phyloP scores from a whole-genome alignment of 257 asterid species.

The Solanum boliviense region DNA sequence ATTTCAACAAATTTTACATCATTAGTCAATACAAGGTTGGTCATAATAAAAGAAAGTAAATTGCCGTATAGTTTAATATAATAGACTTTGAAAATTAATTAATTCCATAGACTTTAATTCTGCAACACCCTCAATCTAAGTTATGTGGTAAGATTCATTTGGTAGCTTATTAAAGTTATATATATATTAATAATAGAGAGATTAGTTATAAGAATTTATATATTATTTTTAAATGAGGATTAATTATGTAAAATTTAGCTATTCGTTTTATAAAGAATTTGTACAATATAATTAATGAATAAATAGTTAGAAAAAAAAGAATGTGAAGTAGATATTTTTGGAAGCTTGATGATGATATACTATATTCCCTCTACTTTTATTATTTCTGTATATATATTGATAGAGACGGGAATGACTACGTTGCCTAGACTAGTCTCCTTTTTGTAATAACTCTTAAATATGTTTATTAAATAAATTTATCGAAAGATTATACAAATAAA shows the following conservation, averaged over 20 bases:
- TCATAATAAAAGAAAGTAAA: too few relatives aligned
- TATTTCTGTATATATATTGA: neutral
- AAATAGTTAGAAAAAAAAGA: too few relatives aligned
- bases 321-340: neutral
- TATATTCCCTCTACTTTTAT: too few relatives aligned
- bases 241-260: neutral
- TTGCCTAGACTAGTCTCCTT: neutral
- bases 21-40: too few relatives aligned
- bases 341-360: neutral
- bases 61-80: neutral
- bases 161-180: neutral
- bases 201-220: too few relatives aligned
- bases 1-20: neutral
- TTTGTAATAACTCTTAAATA: neutral
- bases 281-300: too few relatives aligned
- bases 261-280: too few relatives aligned
- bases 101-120: neutral
- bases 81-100: neutral
- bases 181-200: too few relatives aligned
- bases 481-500: too few relatives aligned
- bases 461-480: neutral
- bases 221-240: too few relatives aligned
- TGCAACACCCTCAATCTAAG: neutral
- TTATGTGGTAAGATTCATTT: neutral
- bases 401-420: neutral